Evolutionary conservation across 352 stramenopile genomes (phyloP).

Genomic region (Globisporangium emineosum): DNA sequence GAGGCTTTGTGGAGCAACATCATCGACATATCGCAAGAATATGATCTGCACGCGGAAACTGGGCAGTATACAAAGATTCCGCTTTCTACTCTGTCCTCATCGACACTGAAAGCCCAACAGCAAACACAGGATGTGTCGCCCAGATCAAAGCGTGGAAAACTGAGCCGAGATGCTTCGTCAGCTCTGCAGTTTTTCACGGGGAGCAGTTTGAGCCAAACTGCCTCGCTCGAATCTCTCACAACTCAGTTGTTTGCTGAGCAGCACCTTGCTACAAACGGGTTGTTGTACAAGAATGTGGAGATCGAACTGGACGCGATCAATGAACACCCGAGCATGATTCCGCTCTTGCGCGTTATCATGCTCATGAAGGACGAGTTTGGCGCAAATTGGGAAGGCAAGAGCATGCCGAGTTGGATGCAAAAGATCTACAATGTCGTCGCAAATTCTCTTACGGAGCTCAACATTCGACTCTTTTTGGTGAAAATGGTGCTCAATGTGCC

Average conservation of each 20-base stretch:
- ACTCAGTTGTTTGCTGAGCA: conserved; percentile 21
- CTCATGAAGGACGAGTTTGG: conserved; percentile 78
- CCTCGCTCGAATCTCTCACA: conserved; percentile 10
- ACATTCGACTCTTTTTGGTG: conserved; percentile 66
- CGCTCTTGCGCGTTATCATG: conserved; percentile 63
- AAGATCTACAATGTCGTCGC: conserved; percentile 57
- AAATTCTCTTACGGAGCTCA: conserved; percentile 36
- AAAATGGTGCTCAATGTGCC: conserved; percentile 73
- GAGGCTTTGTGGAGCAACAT: conserved; percentile 69
- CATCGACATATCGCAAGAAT: conserved; percentile 38
- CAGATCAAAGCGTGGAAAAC: conserved; percentile 7
- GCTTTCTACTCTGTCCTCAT: conserved; percentile 44
- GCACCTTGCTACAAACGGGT: conserved; percentile 21
- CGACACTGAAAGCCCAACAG: conserved; percentile 33
- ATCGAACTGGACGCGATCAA: conserved; percentile 81
- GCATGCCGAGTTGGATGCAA: conserved; percentile 80
- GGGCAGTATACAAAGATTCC: conserved; percentile 47
- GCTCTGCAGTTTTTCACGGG: conserved; percentile 66
- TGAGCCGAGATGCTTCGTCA: conserved; percentile 23
- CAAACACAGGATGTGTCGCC: conserved; percentile 18
- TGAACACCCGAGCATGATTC: conserved; percentile 72
- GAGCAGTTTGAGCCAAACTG: conserved; percentile 69
- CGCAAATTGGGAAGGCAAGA: conserved; percentile 36
- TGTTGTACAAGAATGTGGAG: conserved; percentile 31
- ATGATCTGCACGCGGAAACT: conserved; percentile 50